Evolutionary conservation across 768 basidiomycete species (phyloP).

Genomic region (Lactarius quietus): DNA sequence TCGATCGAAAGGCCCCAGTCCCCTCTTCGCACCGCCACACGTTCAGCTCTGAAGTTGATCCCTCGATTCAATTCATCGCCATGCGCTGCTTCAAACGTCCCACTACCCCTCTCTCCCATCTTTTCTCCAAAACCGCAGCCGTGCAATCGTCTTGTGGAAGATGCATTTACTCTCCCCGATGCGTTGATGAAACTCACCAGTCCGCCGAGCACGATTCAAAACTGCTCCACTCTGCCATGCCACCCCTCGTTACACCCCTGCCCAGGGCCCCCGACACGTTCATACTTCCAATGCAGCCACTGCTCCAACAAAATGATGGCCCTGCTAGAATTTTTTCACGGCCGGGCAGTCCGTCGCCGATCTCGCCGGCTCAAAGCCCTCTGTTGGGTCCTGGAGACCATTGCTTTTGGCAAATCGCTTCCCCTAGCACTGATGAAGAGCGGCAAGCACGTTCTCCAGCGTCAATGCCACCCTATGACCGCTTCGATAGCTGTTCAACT

Average conservation of each 20-base stretch:
- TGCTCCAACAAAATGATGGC: neutral
- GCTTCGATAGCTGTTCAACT: neutral
- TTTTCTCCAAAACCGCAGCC: neutral
- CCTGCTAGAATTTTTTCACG: neutral
- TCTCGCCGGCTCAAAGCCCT: slow-evolving; percentile 9
- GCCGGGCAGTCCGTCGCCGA: slow-evolving; percentile 1
- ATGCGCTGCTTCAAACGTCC: slow-evolving; percentile 5
- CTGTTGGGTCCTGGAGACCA: slow-evolving; percentile 3
- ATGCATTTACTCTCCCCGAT: neutral
- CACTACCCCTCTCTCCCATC: slow-evolving; percentile 6
- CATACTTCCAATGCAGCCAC: neutral
- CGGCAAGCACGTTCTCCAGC: neutral
- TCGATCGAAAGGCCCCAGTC: slow-evolving; percentile 2
- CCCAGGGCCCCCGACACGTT: neutral
- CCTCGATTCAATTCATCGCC: slow-evolving; percentile 3
- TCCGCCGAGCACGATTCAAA: neutral
- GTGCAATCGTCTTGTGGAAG: neutral
- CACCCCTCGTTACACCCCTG: neutral
- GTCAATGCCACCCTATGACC: neutral
- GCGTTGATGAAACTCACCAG: neutral
- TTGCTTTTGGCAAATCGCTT: slow-evolving; percentile 6
- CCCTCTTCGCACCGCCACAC: neutral
- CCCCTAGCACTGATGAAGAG: neutral
- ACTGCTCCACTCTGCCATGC: neutral
- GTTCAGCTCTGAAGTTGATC: neutral